phyloP scores from a whole-genome alignment of 305 asterid species.

The Fraxinus floribunda region DNA sequence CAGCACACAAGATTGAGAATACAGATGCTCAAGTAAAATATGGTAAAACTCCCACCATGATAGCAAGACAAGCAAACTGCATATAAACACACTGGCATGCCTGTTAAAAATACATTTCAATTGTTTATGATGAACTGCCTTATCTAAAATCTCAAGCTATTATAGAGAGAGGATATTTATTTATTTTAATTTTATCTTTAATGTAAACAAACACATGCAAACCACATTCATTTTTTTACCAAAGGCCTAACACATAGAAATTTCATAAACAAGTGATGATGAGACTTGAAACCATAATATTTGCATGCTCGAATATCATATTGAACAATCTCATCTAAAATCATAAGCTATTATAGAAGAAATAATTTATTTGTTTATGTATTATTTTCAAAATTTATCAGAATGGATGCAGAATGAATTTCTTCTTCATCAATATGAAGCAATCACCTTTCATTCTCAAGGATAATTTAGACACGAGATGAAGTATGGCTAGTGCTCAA shows the following conservation, averaged over 20 bases:
- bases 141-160: background rate
- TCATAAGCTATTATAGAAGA: background rate
- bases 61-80: background rate
- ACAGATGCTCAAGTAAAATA: background rate
- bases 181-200: background rate
- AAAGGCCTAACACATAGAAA: background rate
- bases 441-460: background rate
- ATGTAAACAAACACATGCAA: background rate
- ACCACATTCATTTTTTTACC: background rate
- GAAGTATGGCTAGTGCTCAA: background rate
- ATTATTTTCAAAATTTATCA: background rate
- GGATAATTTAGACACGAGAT: background rate
- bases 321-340: background rate
- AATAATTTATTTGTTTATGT: background rate
- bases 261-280: background rate
- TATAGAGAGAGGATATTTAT: background rate
- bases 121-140: background rate
- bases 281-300: background rate
- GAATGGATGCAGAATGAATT: background rate
- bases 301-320: background rate
- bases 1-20: background rate
- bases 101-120: background rate
- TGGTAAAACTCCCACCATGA: background rate
- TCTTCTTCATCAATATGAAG: background rate
- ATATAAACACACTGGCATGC: background rate